A percentile compares a stretch with the other conserved stretches of the same genome.
phyloP scores from a whole-genome alignment of 2,329 filamentous ascomycete genomes.

The Colletotrichum sojae region DNA sequence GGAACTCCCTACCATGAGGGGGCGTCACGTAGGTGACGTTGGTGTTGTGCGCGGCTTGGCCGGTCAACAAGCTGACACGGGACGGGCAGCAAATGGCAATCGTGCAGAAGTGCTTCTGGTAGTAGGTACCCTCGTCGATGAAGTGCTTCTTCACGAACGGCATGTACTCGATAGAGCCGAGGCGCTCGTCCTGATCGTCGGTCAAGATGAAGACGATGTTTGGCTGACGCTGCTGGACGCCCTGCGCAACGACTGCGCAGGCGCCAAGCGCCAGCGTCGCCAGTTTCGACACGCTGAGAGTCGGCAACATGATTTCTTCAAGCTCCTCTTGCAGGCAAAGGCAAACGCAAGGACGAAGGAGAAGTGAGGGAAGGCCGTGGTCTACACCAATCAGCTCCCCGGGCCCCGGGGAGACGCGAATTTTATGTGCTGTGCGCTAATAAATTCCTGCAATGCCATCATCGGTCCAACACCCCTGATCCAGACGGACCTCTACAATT shows the following conservation, averaged over 20 bases:
- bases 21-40: slow-evolving; percentile 73
- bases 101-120: slow-evolving; percentile 75
- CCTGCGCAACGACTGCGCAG: slow-evolving; percentile 11
- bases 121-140: slow-evolving; percentile 70
- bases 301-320: not conserved
- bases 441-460: not conserved
- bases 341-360: not conserved
- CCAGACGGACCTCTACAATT: not conserved
- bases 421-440: slow-evolving; percentile 6
- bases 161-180: slow-evolving; percentile 74
- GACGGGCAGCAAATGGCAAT: slow-evolving; percentile 78
- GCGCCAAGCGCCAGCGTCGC: slow-evolving; percentile 19
- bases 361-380: not conserved
- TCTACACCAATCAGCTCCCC: not conserved
- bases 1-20: slow-evolving; percentile 62
- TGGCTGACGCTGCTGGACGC: slow-evolving; percentile 45
- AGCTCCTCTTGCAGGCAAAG: not conserved
- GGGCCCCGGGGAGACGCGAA: not conserved
- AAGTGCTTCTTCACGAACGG: slow-evolving; percentile 70
- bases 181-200: slow-evolving; percentile 76
- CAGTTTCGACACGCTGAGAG: slow-evolving; percentile 12
- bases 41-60: slow-evolving; percentile 77
- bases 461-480: not conserved
- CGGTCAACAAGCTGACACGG: slow-evolving; percentile 75
- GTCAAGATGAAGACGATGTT: slow-evolving; percentile 79